These are phyloP conservation scores for Starmerella apicola DNA, from an alignment of 805 yeast species.

Conservation along the genomic window DNA sequence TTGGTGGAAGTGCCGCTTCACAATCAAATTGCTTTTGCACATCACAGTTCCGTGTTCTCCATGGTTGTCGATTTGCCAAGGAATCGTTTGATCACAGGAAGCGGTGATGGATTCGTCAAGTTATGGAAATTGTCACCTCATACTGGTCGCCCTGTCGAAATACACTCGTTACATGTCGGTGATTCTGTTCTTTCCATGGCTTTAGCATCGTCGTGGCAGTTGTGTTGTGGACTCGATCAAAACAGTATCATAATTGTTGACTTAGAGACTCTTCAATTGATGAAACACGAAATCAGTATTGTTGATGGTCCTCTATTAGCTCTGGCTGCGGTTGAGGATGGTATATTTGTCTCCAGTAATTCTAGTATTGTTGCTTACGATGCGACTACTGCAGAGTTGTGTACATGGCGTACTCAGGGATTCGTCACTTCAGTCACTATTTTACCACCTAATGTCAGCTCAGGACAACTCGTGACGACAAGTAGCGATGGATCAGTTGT, in stretches of 20 bases:
- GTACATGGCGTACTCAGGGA: slow-evolving; percentile 18
- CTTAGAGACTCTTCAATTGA: slow-evolving; percentile 61
- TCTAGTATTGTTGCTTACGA: slow-evolving; percentile 41
- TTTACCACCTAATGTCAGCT: slow-evolving; percentile 6
- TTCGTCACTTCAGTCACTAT: slow-evolving; percentile 17
- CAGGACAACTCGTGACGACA: slow-evolving; percentile 17
- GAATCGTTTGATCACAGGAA: slow-evolving; percentile 48
- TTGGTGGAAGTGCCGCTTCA: slow-evolving; percentile 45
- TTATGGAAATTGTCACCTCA: slow-evolving; percentile 47
- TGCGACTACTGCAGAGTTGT: slow-evolving; percentile 35
- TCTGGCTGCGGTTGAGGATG: slow-evolving; percentile 41
- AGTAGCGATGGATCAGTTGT: slow-evolving; percentile 48
- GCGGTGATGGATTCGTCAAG: slow-evolving; percentile 85
- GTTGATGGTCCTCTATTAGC: slow-evolving; percentile 39
- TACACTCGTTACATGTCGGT: slow-evolving; percentile 41
- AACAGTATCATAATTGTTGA: slow-evolving; percentile 82
- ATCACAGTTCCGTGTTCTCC: slow-evolving; percentile 78
- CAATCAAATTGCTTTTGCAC: slow-evolving; percentile 70
- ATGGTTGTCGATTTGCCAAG: slow-evolving; percentile 29
- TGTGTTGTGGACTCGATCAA: slow-evolving; percentile 71
- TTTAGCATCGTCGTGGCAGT: slow-evolving; percentile 42
- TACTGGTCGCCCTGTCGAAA: slow-evolving; percentile 14
- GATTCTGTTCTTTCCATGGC: slow-evolving; percentile 58
- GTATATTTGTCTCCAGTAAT: slow-evolving; percentile 51
- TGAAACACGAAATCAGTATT: slow-evolving; percentile 23